These are phyloP conservation scores for Tylopilus microsporus DNA, from an alignment of 1,284 basidiomycete species.

Conservation along the genomic window DNA sequence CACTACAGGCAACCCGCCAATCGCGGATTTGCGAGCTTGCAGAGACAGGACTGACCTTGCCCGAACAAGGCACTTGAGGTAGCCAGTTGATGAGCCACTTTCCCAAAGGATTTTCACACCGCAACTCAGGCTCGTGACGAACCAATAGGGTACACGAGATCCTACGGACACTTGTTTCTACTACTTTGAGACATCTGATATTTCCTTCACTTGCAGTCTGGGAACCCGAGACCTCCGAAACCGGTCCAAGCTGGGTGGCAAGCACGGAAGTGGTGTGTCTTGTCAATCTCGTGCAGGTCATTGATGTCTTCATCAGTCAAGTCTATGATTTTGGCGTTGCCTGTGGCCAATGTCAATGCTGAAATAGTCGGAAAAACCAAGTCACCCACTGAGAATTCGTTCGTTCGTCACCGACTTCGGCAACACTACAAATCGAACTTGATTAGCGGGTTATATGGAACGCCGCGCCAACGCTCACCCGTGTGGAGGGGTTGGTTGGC, in stretches of 20 bases:
- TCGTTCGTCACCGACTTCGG: no score
- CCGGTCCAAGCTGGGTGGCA: slow-evolving; percentile 63
- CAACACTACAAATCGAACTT: no score
- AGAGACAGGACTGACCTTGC: slow-evolving; percentile 15
- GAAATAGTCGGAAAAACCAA: no score
- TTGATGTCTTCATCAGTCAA: slow-evolving; percentile 53
- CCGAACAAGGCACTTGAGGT: slow-evolving; percentile 9
- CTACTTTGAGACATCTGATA: background rate
- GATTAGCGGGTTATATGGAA: no score
- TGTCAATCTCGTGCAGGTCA: slow-evolving; percentile 53
- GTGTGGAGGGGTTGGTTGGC: no score
- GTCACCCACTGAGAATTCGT: no score
- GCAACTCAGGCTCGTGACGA: background rate
- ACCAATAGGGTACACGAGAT: background rate
- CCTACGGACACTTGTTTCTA: background rate
- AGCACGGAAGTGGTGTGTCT: slow-evolving; percentile 54
- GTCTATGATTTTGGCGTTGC: background rate
- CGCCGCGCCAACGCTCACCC: no score
- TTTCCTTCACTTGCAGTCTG: slow-evolving; percentile 42
- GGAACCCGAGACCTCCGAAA: slow-evolving; percentile 59
- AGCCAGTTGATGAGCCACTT: background rate
- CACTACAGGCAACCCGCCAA: background rate
- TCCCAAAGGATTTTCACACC: background rate
- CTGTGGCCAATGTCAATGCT: no score
- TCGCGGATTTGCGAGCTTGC: background rate